Conservation (phyloP, 768 basidiomycete species). For the Amanita rubescens region DNA sequence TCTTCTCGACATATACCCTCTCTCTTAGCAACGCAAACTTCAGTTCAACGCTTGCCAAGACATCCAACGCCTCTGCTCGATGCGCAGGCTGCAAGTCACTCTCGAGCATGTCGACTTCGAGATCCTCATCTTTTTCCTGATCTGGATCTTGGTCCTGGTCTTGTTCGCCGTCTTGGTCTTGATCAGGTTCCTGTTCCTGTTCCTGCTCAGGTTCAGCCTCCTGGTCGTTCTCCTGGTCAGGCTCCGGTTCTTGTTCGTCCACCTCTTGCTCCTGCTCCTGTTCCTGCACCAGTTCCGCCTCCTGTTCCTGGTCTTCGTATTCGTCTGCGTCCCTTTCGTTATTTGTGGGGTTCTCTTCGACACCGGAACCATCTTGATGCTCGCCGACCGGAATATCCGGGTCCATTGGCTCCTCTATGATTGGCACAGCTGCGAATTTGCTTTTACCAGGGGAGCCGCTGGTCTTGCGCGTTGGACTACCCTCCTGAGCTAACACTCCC, state of each 20-base stretch:
- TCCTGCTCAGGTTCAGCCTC: conserved; percentile 28
- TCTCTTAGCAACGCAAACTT: conserved; percentile 87
- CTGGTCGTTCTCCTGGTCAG: conserved; percentile 2
- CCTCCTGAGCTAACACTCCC: conserved; percentile 1
- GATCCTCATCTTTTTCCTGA: conserved; percentile 26
- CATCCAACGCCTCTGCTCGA: conserved; percentile 82
- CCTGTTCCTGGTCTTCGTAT: conserved; percentile 17
- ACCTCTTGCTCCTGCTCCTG: conserved; percentile 24
- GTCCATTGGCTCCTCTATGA: not conserved
- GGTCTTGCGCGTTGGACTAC: not conserved
- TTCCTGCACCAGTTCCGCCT: conserved; percentile 23
- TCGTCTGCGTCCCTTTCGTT: conserved; percentile 16
- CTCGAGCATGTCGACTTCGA: conserved; percentile 39
- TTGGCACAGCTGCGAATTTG: not conserved
- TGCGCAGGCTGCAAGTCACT: conserved; percentile 75
- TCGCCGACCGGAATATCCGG: not conserved
- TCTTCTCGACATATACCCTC: conserved; percentile 86
- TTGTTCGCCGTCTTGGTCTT: conserved; percentile 13
- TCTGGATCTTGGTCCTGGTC: conserved; percentile 17
- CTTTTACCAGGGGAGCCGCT: not conserved
- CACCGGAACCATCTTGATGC: not conserved
- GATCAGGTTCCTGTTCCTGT: conserved; percentile 36
- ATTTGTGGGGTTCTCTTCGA: not conserved
- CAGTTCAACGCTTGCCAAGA: conserved; percentile 84
- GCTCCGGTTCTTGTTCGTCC: conserved; percentile 19